phyloP scores from a whole-genome alignment of 164 flowering plant species.

The Cinnamomum micranthum region DNA sequence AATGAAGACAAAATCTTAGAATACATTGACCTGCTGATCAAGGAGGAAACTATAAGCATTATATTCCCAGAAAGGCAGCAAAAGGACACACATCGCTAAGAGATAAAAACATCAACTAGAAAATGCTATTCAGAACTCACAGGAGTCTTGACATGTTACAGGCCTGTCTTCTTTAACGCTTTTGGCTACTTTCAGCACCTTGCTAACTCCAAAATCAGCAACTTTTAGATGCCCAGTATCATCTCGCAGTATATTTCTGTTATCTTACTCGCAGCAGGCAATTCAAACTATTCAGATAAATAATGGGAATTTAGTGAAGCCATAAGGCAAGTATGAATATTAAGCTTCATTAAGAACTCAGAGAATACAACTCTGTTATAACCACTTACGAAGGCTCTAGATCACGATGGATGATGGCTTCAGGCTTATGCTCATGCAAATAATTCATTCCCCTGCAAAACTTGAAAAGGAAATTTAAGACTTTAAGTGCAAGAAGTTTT shows the following conservation, averaged over 20 bases:
- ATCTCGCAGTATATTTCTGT: slow-evolving; percentile 97
- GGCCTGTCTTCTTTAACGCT: slow-evolving; percentile 67
- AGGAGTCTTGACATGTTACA: slow-evolving; percentile 50
- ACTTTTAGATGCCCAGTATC: slow-evolving; percentile 97
- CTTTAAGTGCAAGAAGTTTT: not conserved
- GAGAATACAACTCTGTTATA: not conserved
- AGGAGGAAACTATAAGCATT: not conserved
- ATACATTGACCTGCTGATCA: not conserved
- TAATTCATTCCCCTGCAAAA: slow-evolving; percentile 90
- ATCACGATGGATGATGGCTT: slow-evolving; percentile 85
- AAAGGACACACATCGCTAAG: not conserved
- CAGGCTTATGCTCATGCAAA: slow-evolving; percentile 90
- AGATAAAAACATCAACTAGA: not conserved
- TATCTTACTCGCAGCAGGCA: slow-evolving; percentile 35
- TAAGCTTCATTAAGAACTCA: not conserved
- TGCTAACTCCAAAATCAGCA: slow-evolving; percentile 98
- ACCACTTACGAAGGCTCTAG: slow-evolving; percentile 95
- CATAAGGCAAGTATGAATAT: not conserved
- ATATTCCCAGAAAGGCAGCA: not conserved
- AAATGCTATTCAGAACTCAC: slow-evolving; percentile 39
- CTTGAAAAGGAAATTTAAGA: not conserved
- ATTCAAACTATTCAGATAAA: slow-evolving; percentile 19
- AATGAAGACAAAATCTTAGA: not conserved
- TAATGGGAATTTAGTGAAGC: not conserved
- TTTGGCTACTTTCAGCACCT: slow-evolving; percentile 54